These are phyloP conservation scores for Parathielavia appendiculata DNA, from an alignment of 495 filamentous ascomycete species.

Conservation along the genomic window DNA sequence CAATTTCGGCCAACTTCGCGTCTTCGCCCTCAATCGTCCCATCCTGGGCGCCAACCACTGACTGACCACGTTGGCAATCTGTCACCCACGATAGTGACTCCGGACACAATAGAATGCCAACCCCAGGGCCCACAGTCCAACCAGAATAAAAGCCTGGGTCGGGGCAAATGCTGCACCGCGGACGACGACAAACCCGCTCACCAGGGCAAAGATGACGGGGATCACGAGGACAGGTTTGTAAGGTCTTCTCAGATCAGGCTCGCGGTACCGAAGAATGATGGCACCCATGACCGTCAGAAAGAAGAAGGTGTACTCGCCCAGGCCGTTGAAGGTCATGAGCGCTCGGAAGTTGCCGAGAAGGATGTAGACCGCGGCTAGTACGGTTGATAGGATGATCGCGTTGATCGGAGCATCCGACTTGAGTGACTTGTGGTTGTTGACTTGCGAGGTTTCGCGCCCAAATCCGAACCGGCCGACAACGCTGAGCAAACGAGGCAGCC, in stretches of 20 bases:
- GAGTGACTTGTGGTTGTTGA: constrained; percentile 4
- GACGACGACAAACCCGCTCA: constrained; percentile 51
- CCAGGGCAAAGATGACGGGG: constrained; percentile 44
- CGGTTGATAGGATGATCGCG: constrained; percentile 44
- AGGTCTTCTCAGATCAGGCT: constrained; percentile 43
- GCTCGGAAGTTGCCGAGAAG: constrained; percentile 52
- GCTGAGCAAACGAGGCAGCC: constrained; percentile 45
- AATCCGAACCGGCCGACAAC: constrained; percentile 37
- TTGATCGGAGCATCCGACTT: constrained; percentile 46
- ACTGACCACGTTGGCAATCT: no score
- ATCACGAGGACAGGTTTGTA: constrained; percentile 46
- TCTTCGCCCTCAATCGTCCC: no score
- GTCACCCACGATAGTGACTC: constrained; percentile 9
- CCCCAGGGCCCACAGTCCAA: constrained; percentile 44
- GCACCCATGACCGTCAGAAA: constrained; percentile 52
- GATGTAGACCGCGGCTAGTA: constrained; percentile 50
- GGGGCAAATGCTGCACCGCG: constrained; percentile 51
- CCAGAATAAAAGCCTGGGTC: constrained; percentile 41
- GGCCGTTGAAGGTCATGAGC: constrained; percentile 52
- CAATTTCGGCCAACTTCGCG: no score
- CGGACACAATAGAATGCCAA: constrained; percentile 37
- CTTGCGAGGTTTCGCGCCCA: not conserved
- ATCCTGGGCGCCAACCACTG: no score
- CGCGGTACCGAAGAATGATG: constrained; percentile 46
- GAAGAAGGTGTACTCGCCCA: constrained; percentile 56